Base-by-base conservation (phyloP, 2,329 filamentous ascomycete species). In the Aspergillus hiratsukae region DNA sequence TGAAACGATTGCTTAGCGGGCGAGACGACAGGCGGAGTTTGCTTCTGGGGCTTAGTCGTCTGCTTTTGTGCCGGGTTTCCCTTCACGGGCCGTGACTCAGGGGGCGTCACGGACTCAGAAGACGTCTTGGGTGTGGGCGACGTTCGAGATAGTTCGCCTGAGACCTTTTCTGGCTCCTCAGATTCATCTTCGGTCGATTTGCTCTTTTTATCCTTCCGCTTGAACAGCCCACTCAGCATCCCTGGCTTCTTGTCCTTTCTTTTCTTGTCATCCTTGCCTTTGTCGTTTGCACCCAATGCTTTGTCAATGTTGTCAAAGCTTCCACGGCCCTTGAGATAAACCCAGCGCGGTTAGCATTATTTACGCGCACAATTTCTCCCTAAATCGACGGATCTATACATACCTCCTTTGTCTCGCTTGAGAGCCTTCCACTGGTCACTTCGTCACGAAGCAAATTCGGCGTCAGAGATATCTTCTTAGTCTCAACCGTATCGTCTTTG, bases 401-500 rank as follows among this genome's bases (percentile, higher is more conserved):
- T 67, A 76, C 75, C 63, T 77, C 76, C 71, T 71, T 76, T 50
- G 65, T 60, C 17, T 78, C 75, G 45, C 52, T 66, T 11, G 65
- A 56, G 27, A 66, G 56, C n/a, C 53, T 51, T 21, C 56, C 64
- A 49, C 57, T 65, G 58, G 61, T 73, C 10, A 78, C 78, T 61
- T 97, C 92, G 63, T 97, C 93, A 45, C 93, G 87, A 43, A 97
- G 78, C 53, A 99, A 77, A 64, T 96, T 96, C 1, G 94, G 94
- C 3, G 94, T 99, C 48, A 99, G 83, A 0, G 92, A 96, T 64
- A 99, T 97, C 78, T 97, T 97, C 74, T 95, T 91, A 2, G 94
- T 97, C 74, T 97, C 94, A 40, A 91, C 88, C 31, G 85, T 91
- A 68, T 99, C 93, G 68, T 97, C 94, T 73, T 91, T 96, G 80